phyloP scores from a whole-genome alignment of 371 early-diverging fungal genomes.

The Amoeboradix gromovi region DNA sequence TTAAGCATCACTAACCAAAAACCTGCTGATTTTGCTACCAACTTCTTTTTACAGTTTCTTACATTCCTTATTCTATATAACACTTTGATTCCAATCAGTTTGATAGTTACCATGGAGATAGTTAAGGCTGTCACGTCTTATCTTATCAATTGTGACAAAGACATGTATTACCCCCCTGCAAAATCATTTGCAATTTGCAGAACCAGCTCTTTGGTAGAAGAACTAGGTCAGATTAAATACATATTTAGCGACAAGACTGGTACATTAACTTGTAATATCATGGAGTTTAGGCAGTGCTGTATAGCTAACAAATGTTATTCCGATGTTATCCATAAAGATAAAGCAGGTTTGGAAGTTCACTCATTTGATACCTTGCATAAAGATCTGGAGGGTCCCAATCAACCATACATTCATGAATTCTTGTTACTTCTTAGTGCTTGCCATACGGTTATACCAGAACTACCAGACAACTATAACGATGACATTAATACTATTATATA shows the following conservation, averaged over 20 bases:
- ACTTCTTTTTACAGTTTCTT: too few species aligned
- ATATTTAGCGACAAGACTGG: constrained; percentile 96
- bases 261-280: constrained; percentile 95
- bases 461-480: constrained; percentile 20
- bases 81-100: constrained; percentile 81
- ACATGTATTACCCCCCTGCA: too few species aligned
- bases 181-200: constrained; percentile 69
- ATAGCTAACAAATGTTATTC: too few species aligned
- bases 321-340: constrained; percentile 93
- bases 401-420: constrained; percentile 8
- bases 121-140: constrained; percentile 70
- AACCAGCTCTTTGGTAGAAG: constrained; percentile 95
- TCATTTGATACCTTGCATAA: constrained; percentile 54
- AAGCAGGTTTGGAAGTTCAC: constrained; percentile 65
- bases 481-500: too few species aligned
- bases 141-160: constrained; percentile 47
- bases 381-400: too few species aligned
- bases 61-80: constrained; percentile 92
- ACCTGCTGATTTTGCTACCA: too few species aligned
- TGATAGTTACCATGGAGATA: constrained; percentile 91
- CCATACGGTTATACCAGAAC: constrained; percentile 67
- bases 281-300: constrained; percentile 92
- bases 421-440: constrained; percentile 60
- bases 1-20: too few species aligned
- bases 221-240: constrained; percentile 88